Evolutionary conservation across 2,329 filamentous ascomycete species (phyloP).

Genomic region (Apiospora aurea): DNA sequence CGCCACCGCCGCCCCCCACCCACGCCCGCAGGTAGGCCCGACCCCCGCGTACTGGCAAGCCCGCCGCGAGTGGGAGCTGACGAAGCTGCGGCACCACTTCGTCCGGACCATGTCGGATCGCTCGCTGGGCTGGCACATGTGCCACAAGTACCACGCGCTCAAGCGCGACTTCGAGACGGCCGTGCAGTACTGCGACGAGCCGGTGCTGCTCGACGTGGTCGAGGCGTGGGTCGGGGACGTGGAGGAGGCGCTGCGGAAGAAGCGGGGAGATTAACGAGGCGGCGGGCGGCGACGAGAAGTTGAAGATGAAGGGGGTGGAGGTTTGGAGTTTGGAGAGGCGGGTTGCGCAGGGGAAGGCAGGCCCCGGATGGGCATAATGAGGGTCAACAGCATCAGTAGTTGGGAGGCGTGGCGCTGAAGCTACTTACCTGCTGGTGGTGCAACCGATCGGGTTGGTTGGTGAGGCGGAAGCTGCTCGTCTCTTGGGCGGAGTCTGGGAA

Average conservation of each 20-base stretch:
- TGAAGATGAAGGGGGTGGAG: neutral
- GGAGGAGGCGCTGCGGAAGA: conserved; percentile 29
- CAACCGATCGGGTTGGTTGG: neutral
- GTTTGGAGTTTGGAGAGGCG: neutral
- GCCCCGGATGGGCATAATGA: neutral
- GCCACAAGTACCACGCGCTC: conserved; percentile 24
- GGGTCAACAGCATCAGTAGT: neutral
- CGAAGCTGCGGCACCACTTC: conserved; percentile 36
- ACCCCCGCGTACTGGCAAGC: conserved; percentile 31
- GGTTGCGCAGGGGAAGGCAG: neutral
- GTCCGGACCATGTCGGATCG: conserved; percentile 34
- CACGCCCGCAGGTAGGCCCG: conserved; percentile 21
- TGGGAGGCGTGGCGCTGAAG: neutral
- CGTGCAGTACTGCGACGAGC: conserved; percentile 40
- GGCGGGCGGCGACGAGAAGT: neutral
- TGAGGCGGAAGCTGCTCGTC: no score
- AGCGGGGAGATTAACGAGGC: neutral
- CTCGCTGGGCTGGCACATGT: conserved; percentile 35
- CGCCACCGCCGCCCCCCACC: neutral
- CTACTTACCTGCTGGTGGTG: no score
- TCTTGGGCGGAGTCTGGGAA: no score
- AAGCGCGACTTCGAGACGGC: conserved; percentile 42
- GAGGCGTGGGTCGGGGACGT: conserved; percentile 36
- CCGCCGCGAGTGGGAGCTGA: conserved; percentile 35
- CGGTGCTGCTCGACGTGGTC: conserved; percentile 32